Conservation (phyloP, 352 stramenopile genomes). For the Thalassiosira gravida region DNA sequence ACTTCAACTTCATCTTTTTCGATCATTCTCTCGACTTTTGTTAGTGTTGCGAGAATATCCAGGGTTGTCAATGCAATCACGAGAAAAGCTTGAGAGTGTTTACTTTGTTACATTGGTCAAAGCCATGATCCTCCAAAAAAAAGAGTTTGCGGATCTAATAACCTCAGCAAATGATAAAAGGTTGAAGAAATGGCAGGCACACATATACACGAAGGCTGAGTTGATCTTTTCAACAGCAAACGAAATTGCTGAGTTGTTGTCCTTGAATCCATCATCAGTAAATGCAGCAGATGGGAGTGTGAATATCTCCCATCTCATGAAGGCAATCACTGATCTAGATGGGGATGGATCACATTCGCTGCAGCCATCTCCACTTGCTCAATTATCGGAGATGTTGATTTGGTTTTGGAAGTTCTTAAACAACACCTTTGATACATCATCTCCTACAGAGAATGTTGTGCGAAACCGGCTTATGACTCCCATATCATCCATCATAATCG, state of each 20-base stretch:
- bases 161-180: slow-evolving; percentile 52
- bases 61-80: too few species aligned
- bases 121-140: too few species aligned
- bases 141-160: slow-evolving; percentile 44
- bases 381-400: slow-evolving; percentile 59
- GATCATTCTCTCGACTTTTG: too few species aligned
- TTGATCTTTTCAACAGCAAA: slow-evolving; percentile 58
- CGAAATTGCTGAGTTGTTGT: slow-evolving; percentile 70
- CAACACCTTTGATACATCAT: slow-evolving; percentile 37
- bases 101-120: too few species aligned
- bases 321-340: slow-evolving; percentile 27
- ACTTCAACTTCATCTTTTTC: slow-evolving; percentile 28
- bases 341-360: slow-evolving; percentile 1
- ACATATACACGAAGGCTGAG: slow-evolving; percentile 50
- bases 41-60: too few species aligned
- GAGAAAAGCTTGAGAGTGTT: too few species aligned
- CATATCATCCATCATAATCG: slow-evolving; percentile 65
- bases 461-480: slow-evolving; percentile 54
- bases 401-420: slow-evolving; percentile 73
- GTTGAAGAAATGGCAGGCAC: slow-evolving; percentile 50
- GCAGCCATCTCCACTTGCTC: slow-evolving; percentile 25
- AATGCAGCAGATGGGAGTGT: slow-evolving; percentile 45
- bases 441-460: slow-evolving; percentile 40
- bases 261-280: slow-evolving; percentile 55
- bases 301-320: slow-evolving; percentile 46